These are phyloP conservation scores for Posidonia oceanica DNA, from an alignment of 116 monocot species.

Conservation along the genomic window DNA sequence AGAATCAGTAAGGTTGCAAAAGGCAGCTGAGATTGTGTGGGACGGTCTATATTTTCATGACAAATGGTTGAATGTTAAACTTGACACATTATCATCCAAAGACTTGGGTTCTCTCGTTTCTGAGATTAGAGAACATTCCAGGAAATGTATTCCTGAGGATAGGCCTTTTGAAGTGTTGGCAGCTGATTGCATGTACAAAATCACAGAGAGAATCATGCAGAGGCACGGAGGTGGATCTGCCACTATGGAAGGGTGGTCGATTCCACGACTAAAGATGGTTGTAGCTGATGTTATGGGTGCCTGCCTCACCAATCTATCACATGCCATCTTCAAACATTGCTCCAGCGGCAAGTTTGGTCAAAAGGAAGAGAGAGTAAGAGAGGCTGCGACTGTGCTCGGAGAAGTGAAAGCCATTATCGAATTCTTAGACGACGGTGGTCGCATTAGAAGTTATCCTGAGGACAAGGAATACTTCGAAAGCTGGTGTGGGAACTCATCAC, in stretches of 20 bases:
- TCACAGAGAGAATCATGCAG: not conserved
- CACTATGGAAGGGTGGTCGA: not conserved
- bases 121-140: not conserved
- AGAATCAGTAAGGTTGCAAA: not conserved
- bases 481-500: not conserved
- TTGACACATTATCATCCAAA: not conserved
- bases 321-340: not conserved
- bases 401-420: not conserved
- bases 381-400: not conserved
- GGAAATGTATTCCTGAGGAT: too few relatives aligned
- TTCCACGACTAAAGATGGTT: not conserved
- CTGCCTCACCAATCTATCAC: conserved; percentile 1
- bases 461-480: not conserved
- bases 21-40: not conserved
- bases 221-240: too few relatives aligned
- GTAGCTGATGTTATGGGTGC: not conserved
- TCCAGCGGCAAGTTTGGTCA: not conserved
- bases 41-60: not conserved
- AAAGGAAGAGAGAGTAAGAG: not conserved
- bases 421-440: not conserved
- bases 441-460: not conserved
- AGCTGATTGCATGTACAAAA: not conserved
- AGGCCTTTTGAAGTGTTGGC: not conserved
- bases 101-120: not conserved
- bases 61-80: not conserved